Evolutionary conservation across 306 rosid species (phyloP), one percentile per base, ranked within the genome.

Genomic region (Aeschynomene evenia): DNA sequence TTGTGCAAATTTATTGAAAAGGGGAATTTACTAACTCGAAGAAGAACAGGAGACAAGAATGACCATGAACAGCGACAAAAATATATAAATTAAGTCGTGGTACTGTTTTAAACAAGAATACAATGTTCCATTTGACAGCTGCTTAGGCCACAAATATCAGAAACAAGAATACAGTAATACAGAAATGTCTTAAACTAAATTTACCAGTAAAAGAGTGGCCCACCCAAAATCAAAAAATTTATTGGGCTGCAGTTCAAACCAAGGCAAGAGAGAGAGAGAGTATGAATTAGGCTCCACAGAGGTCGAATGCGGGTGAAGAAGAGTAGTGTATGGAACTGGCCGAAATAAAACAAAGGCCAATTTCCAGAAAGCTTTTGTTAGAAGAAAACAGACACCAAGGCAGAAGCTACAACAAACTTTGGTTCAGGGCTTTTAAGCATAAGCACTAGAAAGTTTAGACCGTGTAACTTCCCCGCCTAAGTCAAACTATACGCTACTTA

Each of bases 341-440:
- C 80, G 21, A 74, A 74, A 82, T 86, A 88, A 88, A 86, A 88
- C 83, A 73, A 78, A 68, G 71, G 66, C 92, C 90, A 54, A 70
- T 79, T n/a, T 82, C 88, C 92, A 71, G 77, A 37, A 71, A 72
- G 82, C 82, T 68, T 70, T 80, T 78, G 82, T 60, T 22, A 71
- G 81, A 63, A n/a, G n/a, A n/a, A n/a, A 78, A 71, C 46, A 60
- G 79, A 80, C 57, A 68, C 75, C 22, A 33, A 43, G 18, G 77
- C 79, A 57, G 31, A 78, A 33, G 77, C 72, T 74, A 64, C 68
- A 58, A 77, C 87, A 64, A 70, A 60, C 49, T 64, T 70, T 67
- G 29, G 66, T 70, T 16, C 5, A 45, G 51, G 51, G 18, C 40
- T 9, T 57, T 57, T 18, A 37, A 59, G 68, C 40, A 48, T 16